Evolutionary conservation across 1,284 basidiomycete genomes (phyloP).

Genomic region (Moesziomyces globuligerus): DNA sequence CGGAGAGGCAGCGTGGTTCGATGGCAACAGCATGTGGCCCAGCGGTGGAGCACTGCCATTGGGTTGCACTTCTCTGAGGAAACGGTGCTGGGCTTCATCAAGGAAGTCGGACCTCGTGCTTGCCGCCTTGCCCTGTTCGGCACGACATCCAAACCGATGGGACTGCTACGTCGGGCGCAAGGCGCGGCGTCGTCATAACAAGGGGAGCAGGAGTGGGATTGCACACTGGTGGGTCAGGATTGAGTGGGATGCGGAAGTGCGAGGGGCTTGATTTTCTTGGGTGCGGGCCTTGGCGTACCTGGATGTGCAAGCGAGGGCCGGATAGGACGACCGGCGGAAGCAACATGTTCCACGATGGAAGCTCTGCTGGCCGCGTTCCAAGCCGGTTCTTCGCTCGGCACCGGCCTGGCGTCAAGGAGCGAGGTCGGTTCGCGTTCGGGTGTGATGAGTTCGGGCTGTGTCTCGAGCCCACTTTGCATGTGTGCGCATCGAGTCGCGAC

Average conservation of each 20-base stretch:
- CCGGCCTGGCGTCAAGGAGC: too few relatives aligned
- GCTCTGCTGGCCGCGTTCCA: neutral
- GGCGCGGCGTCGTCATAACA: too few relatives aligned
- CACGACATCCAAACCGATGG: too few relatives aligned
- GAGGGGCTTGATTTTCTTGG: slow-evolving; percentile 3
- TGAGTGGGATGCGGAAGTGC: slow-evolving; percentile 6
- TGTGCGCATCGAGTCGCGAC: too few relatives aligned
- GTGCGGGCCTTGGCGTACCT: slow-evolving; percentile 23
- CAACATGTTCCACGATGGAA: slow-evolving; percentile 7
- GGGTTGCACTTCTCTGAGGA: too few relatives aligned
- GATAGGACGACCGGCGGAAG: slow-evolving; percentile 5
- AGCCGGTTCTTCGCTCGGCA: neutral
- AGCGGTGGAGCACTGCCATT: too few relatives aligned
- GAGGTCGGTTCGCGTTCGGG: too few relatives aligned
- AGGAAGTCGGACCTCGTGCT: too few relatives aligned
- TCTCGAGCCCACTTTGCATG: neutral
- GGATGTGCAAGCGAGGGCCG: slow-evolving; percentile 5
- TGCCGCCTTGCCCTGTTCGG: too few relatives aligned
- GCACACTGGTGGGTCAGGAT: neutral
- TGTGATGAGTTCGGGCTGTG: neutral
- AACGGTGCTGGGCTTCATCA: neutral
- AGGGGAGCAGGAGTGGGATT: neutral
- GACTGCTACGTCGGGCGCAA: neutral
- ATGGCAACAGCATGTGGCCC: neutral
- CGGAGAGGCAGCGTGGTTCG: neutral